Percentiles rank a stretch among this genome's conserved stretches.
phyloP scores from a whole-genome alignment of 371 early-diverging fungal species.

The Mucor indicus region DNA sequence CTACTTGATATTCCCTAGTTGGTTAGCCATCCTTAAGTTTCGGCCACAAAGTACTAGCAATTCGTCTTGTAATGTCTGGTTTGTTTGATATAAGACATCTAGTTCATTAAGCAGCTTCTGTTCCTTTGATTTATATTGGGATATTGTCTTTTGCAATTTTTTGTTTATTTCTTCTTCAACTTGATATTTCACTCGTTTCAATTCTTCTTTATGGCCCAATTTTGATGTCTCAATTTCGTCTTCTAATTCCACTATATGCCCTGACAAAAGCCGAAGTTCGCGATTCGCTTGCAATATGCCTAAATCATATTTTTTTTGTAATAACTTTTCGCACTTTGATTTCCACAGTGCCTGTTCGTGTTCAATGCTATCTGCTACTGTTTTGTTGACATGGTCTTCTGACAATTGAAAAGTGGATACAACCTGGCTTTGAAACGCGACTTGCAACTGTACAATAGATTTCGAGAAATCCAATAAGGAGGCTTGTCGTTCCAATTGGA shows the following conservation, averaged over 20 bases:
- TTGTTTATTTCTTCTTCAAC: background rate
- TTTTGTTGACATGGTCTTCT: background rate
- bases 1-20: slow-evolving; percentile 21
- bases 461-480: background rate
- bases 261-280: slow-evolving; percentile 12
- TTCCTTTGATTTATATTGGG: background rate
- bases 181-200: background rate
- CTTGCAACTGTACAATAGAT: background rate
- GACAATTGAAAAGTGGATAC: background rate
- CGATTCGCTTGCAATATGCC: slow-evolving; percentile 8
- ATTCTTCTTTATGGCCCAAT: slow-evolving; percentile 3
- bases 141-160: background rate
- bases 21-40: slow-evolving; percentile 10
- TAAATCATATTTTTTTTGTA: slow-evolving; percentile 11
- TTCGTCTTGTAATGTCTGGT: slow-evolving; percentile 13
- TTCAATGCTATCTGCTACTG: slow-evolving; percentile 11
- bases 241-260: slow-evolving; percentile 17
- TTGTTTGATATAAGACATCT: slow-evolving; percentile 10
- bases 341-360: slow-evolving; percentile 12
- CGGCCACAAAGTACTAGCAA: slow-evolving; percentile 8
- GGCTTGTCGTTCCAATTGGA: slow-evolving; percentile 13
- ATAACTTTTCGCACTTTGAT: background rate
- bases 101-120: background rate
- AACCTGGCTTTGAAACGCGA: slow-evolving; percentile 4
- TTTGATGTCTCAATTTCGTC: slow-evolving; percentile 7